Conservation (phyloP, 371 early-diverging fungal species). For the Blakeslea trispora region DNA sequence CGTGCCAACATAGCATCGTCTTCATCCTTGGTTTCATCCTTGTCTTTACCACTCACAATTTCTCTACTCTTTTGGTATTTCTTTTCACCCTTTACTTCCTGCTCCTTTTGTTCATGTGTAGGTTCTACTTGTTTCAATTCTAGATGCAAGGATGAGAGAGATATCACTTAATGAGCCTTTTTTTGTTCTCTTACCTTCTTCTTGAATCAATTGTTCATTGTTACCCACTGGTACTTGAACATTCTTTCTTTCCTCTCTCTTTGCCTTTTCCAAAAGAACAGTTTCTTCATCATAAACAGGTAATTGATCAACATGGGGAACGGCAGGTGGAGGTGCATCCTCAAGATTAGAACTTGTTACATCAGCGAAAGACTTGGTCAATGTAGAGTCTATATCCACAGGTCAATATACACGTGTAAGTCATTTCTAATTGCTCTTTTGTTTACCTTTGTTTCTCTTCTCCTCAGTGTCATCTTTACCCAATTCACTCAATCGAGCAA, state of each 20-base stretch:
- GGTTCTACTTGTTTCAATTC: slow-evolving; percentile 17
- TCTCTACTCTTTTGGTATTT: slow-evolving; percentile 8
- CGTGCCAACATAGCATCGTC: slow-evolving; percentile 16
- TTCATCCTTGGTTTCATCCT: slow-evolving; percentile 1
- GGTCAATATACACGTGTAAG: background rate
- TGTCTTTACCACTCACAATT: background rate
- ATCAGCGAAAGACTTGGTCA: slow-evolving; percentile 36
- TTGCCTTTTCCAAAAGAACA: slow-evolving; percentile 23
- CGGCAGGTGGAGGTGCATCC: slow-evolving; percentile 43
- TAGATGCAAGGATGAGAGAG: background rate
- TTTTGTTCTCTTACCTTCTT: slow-evolving; percentile 21
- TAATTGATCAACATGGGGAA: slow-evolving; percentile 27
- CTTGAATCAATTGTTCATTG: slow-evolving; percentile 25
- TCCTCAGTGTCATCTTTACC: slow-evolving; percentile 10
- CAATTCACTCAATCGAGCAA: slow-evolving; percentile 30
- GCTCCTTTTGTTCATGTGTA: slow-evolving; percentile 17
- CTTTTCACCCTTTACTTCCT: slow-evolving; percentile 12
- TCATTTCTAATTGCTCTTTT: background rate
- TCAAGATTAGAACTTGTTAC: slow-evolving; percentile 39
- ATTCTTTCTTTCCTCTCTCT: slow-evolving; percentile 37
- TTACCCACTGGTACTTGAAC: slow-evolving; percentile 20
- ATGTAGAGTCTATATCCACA: slow-evolving; percentile 4
- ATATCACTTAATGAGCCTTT: background rate
- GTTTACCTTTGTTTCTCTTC: slow-evolving; percentile 5
- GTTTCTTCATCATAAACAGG: slow-evolving; percentile 46